phyloP scores from a whole-genome alignment of 176 grass and related monocot species.

The Oryza meridionalis region DNA sequence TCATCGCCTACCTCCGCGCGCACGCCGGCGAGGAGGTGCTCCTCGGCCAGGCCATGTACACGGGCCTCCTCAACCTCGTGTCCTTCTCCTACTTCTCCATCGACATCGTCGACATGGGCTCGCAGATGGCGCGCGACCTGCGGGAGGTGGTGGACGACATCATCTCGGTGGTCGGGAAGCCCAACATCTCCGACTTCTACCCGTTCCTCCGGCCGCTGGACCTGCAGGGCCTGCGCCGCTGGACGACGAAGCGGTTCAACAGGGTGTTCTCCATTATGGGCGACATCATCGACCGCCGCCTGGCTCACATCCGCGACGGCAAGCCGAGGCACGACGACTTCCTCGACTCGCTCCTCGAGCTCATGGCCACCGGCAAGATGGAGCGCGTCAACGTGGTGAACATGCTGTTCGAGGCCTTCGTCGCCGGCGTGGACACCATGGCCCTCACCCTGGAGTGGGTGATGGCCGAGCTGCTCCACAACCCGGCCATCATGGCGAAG shows the following conservation, averaged over 20 bases:
- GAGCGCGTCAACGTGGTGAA: neutral
- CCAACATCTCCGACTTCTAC: constrained; percentile 52
- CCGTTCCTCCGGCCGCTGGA: constrained; percentile 47
- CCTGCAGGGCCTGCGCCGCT: constrained; percentile 40
- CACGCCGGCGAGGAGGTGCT: neutral
- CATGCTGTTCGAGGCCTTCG: constrained; percentile 47
- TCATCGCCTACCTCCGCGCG: neutral
- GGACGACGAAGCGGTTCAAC: neutral
- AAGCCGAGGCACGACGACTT: constrained; percentile 35
- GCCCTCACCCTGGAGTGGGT: constrained; percentile 43
- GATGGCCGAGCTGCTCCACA: constrained; percentile 54
- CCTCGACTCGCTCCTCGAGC: constrained; percentile 43
- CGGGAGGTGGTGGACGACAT: constrained; percentile 15
- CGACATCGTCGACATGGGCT: constrained; percentile 37
- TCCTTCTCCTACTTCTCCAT: constrained; percentile 34
- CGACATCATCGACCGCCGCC: constrained; percentile 3
- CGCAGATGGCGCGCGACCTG: constrained; percentile 2
- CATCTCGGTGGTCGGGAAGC: neutral
- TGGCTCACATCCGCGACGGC: neutral
- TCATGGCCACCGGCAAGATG: constrained; percentile 29
- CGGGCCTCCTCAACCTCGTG: constrained; percentile 43
- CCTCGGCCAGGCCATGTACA: constrained; percentile 22
- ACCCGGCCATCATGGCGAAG: constrained; percentile 42
- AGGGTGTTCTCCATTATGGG: constrained; percentile 20
- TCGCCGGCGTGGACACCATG: constrained; percentile 39